Percentiles rank a stretch among this genome's conserved stretches.
These are phyloP conservation scores for Dactylellina haptotyla DNA, from an alignment of 2,329 filamentous ascomycete genomes.

Conservation along the genomic window DNA sequence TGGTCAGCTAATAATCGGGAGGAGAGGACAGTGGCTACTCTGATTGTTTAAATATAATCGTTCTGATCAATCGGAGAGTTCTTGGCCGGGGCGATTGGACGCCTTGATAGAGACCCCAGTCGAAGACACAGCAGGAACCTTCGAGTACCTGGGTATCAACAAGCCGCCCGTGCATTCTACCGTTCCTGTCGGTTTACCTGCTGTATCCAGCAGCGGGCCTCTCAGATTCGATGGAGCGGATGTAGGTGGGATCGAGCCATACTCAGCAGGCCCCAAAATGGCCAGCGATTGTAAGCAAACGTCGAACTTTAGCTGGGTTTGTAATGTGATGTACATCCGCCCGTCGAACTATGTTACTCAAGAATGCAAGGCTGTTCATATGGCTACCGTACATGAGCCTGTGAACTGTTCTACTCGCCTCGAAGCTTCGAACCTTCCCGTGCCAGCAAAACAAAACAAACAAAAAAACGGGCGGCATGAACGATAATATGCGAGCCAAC, in stretches of 20 bases:
- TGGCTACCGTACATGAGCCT: background rate
- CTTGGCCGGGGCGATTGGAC: constrained; percentile 34
- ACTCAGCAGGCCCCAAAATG: too few species aligned
- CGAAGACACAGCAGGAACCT: constrained; percentile 41
- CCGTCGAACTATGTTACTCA: constrained; percentile 23
- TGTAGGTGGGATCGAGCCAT: constrained; percentile 1
- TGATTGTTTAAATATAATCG: constrained; percentile 44
- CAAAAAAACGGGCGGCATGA: constrained; percentile 15
- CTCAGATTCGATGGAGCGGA: constrained; percentile 20
- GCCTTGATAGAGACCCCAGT: constrained; percentile 37
- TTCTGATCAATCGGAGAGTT: constrained; percentile 47
- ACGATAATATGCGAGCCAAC: constrained; percentile 38
- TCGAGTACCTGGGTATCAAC: constrained; percentile 41
- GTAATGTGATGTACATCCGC: too few species aligned
- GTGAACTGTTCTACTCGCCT: constrained; percentile 41
- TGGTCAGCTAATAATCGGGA: constrained; percentile 12
- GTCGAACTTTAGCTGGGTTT: too few species aligned
- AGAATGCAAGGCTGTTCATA: constrained; percentile 12
- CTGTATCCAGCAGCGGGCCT: constrained; percentile 6
- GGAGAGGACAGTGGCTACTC: constrained; percentile 28
- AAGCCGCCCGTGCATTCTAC: constrained; percentile 1
- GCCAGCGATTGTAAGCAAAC: background rate
- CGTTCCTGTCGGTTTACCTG: constrained; percentile 11
- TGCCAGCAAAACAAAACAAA: constrained; percentile 37
- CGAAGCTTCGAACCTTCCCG: constrained; percentile 40